Evolutionary conservation across 768 basidiomycete genomes (phyloP), one percentile per base, ranked within the genome.

Genomic region (Pleurotus djamor): DNA sequence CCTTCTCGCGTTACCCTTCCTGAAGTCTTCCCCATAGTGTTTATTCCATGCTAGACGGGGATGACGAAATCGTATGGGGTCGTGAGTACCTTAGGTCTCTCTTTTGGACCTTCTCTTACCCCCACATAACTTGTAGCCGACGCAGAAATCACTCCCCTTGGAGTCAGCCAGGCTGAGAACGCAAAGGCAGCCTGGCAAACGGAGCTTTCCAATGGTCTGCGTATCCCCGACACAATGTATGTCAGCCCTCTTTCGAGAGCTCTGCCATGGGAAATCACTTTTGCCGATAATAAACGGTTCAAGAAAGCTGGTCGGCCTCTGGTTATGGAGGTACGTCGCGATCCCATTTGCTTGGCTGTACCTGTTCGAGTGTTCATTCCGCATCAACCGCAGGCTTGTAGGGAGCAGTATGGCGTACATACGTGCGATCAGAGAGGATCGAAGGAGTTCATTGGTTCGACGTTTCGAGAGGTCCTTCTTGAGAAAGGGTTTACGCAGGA

Each of bases 41-140:
- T 63, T 91, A 83, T 84, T 79, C 86, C 2, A 85, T 79, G n/a
- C 67, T 85, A 7, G 71, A 88, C 50, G 86, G 85, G 0, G 87
- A 93, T 61, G 86, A 74, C 10, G 80, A 88, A 56, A 70, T 90
- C 4, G 72, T 71, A 1, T 93, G 91, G 91, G 91, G 91, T 33
- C 90, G 88, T 88, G 64, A 63, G 88, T 81, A 14, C 33, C 34
- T 6, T 41, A 7, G 38, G 38, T 14, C 38, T 35, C 28, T 3
- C 12, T 32, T 50, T 50, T 38, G 16, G 34, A 32, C 38, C 36
- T 34, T n/a, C 14, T 36, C 34, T 34, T 21, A 14, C 17, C 14
- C n/a, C 45, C 33, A 2, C 7, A 7, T 41, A 7, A 41, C 33
- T 10, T 54, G 16, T 61, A 87, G 87, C 89, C 33, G 89, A 91